Conservation (phyloP, 2,329 filamentous ascomycete species). For the Stenocarpella maydis region DNA sequence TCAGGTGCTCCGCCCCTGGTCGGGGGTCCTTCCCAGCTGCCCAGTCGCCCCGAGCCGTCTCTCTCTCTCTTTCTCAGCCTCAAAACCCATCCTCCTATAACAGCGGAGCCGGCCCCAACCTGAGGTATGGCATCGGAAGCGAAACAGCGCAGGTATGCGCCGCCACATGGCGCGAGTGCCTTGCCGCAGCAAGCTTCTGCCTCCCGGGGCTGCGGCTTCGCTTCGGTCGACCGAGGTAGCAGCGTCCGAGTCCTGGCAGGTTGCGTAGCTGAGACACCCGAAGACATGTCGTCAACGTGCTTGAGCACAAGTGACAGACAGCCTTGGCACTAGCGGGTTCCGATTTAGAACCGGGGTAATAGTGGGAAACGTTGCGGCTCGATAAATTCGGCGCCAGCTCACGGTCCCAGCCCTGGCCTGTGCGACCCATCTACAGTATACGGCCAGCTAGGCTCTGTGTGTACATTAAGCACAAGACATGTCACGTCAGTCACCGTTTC, state of each 20-base stretch:
- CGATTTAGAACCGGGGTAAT: background rate
- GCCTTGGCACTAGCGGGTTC: conserved; percentile 23
- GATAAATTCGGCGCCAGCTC: conserved; percentile 8
- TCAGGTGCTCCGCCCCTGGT: background rate
- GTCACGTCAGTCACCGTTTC: conserved; percentile 12
- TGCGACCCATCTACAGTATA: background rate
- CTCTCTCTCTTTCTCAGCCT: background rate
- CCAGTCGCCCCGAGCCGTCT: background rate
- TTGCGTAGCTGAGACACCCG: conserved; percentile 4
- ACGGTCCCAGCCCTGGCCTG: background rate
- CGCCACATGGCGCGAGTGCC: conserved; percentile 20
- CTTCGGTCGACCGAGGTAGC: conserved; percentile 4
- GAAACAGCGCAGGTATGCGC: conserved; percentile 13
- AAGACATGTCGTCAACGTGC: conserved; percentile 4
- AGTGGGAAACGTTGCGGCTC: background rate
- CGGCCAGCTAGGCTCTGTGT: background rate
- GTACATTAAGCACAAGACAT: background rate
- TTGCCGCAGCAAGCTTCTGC: conserved; percentile 21
- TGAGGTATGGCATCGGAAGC: conserved; percentile 13
- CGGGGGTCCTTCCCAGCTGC: conserved; percentile 3
- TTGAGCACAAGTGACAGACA: conserved; percentile 1
- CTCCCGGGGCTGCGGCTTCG: conserved; percentile 14
- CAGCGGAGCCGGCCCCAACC: conserved; percentile 4
- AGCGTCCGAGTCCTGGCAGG: background rate
- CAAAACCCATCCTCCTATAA: background rate